phyloP scores from a whole-genome alignment of 73 alveolate genomes.

The Paramecium octaurelia region DNA sequence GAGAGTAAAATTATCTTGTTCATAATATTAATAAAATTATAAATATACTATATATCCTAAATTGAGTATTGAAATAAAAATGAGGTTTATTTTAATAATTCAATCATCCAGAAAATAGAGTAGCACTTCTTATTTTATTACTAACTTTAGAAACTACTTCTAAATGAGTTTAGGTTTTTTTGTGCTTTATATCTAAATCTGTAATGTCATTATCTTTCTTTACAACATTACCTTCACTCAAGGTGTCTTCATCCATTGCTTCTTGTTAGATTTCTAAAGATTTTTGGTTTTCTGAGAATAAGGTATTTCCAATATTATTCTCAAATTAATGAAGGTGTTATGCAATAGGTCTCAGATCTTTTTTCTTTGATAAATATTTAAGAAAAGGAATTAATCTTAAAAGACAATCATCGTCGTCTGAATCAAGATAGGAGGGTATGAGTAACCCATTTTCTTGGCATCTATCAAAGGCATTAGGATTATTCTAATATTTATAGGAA shows the following conservation, averaged over 20 bases:
- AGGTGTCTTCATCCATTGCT: not conserved
- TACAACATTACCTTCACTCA: conserved; percentile 34
- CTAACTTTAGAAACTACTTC: not conserved
- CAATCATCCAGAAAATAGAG: conserved; percentile 23
- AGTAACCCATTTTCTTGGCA: conserved; percentile 40
- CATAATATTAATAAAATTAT: not conserved
- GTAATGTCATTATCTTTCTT: conserved; percentile 2
- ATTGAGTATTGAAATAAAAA: not conserved
- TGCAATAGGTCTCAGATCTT: not conserved
- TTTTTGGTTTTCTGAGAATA: not conserved
- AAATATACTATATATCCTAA: not conserved
- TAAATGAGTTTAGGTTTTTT: conserved; percentile 13
- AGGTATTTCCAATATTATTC: not conserved
- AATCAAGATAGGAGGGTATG: conserved; percentile 35
- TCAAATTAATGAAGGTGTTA: not conserved
- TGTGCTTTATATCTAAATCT: conserved; percentile 14
- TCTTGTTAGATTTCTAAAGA: not conserved
- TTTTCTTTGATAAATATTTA: not conserved
- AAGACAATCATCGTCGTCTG: conserved; percentile 47
- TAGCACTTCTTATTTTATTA: conserved; percentile 18
- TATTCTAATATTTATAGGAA: not conserved
- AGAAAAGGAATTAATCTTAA: conserved; percentile 23
- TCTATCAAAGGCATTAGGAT: conserved; percentile 35
- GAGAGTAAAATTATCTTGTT: not conserved
- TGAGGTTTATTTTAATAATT: not conserved